Evolutionary conservation across 202 grass and related monocot genomes (phyloP).

Genomic region (Elaeis oleifera): DNA sequence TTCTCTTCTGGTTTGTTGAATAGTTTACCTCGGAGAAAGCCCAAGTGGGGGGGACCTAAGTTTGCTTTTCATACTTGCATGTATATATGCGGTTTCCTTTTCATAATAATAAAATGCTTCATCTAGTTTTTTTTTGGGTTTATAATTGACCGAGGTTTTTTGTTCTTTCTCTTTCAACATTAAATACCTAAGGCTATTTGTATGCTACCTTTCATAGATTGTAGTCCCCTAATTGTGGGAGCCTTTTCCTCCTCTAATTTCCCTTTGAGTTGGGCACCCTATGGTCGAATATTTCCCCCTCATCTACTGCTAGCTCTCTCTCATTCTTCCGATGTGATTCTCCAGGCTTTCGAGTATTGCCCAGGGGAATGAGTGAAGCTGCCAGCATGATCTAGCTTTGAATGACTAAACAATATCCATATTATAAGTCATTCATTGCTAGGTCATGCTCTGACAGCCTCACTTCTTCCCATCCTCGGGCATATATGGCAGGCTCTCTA

Average conservation of each 20-base stretch:
- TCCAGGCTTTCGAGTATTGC: not conserved
- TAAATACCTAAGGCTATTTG: not conserved
- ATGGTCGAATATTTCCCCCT: not conserved
- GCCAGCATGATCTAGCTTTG: constrained; percentile 57
- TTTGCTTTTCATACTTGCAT: no score
- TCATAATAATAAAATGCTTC: not conserved
- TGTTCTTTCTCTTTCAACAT: no score
- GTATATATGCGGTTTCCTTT: no score
- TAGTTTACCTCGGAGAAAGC: no score
- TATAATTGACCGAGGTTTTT: no score
- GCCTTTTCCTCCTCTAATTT: not conserved
- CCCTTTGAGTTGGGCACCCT: not conserved
- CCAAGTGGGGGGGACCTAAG: no score
- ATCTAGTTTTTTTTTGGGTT: not conserved
- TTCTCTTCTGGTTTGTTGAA: no score
- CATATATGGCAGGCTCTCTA: not conserved
- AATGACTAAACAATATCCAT: constrained; percentile 3
- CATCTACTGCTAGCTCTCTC: not conserved
- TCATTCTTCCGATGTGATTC: not conserved
- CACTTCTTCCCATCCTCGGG: not conserved
- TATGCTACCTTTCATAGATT: not conserved
- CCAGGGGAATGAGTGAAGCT: constrained; percentile 53
- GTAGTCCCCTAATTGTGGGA: not conserved
- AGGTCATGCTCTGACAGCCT: constrained; percentile 48
- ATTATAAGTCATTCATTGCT: constrained; percentile 29